Evolutionary conservation across 148 eudicot genomes (phyloP).

Genomic region (Oxyria digyna): DNA sequence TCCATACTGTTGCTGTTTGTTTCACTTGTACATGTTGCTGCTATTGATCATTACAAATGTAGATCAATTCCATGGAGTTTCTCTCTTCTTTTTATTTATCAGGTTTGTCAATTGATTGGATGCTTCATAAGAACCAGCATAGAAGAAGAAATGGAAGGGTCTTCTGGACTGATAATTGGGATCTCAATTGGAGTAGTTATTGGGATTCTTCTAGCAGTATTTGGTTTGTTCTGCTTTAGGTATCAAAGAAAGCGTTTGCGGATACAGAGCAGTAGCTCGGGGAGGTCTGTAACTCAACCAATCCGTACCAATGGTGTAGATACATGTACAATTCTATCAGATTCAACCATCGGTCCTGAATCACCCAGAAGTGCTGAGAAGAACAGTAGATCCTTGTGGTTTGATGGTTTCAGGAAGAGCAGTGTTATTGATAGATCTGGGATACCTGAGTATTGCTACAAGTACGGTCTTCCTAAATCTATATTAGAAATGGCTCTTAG

Average conservation of each 20-base stretch:
- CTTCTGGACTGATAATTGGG: conserved; percentile 64
- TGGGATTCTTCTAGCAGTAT: conserved; percentile 56
- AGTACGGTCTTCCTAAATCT: conserved; percentile 26
- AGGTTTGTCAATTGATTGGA: conserved; percentile 23
- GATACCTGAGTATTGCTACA: conserved; percentile 77
- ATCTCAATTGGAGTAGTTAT: conserved; percentile 88
- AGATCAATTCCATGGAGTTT: not conserved
- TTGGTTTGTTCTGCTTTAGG: conserved; percentile 52
- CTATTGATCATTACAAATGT: not conserved
- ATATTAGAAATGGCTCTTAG: not conserved
- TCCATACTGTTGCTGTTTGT: not conserved
- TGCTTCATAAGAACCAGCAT: conserved; percentile 14
- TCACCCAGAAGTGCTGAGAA: conserved; percentile 44
- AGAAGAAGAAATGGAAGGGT: conserved; percentile 43
- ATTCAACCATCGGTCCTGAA: conserved; percentile 72
- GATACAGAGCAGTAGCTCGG: conserved; percentile 64
- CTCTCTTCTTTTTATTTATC: not conserved
- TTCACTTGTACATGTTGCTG: not conserved
- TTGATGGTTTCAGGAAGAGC: conserved; percentile 59
- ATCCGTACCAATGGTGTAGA: conserved; percentile 69
- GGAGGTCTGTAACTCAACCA: conserved; percentile 57
- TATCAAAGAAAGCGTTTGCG: conserved; percentile 51
- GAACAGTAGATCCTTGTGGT: conserved; percentile 46
- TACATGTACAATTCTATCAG: conserved; percentile 63
- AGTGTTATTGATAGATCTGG: conserved; percentile 76